Conservation (phyloP, 1,284 basidiomycete genomes). For the Inonotus hispidus region DNA sequence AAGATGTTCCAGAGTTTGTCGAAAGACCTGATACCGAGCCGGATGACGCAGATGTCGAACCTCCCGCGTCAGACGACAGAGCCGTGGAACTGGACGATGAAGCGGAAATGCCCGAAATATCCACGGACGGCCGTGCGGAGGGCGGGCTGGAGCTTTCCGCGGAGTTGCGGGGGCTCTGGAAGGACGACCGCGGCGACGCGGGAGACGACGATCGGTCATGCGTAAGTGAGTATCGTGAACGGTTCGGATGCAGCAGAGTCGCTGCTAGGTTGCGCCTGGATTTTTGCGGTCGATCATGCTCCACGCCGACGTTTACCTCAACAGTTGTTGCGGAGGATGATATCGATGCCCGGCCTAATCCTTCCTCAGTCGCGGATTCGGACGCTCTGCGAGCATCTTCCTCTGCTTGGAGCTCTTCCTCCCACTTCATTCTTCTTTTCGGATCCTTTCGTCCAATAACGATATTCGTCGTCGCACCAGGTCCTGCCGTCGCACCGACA, state of each 20-base stretch:
- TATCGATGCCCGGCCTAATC: background rate
- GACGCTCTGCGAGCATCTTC: conserved; percentile 21
- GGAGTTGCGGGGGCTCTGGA: conserved; percentile 32
- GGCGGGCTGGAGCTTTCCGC: background rate
- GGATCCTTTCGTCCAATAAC: conserved; percentile 17
- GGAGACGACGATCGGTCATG: conserved; percentile 16
- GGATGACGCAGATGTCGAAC: conserved; percentile 9
- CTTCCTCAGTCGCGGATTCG: conserved; percentile 12
- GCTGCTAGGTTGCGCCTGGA: conserved; percentile 25
- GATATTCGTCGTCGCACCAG: conserved; percentile 17
- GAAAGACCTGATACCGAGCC: background rate
- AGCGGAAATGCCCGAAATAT: background rate
- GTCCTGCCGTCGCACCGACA: conserved; percentile 21
- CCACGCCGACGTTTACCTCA: background rate
- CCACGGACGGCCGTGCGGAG: conserved; percentile 4
- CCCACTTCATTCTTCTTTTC: conserved; percentile 17
- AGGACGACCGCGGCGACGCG: conserved; percentile 31
- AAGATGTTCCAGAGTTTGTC: background rate
- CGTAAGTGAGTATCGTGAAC: conserved; percentile 2
- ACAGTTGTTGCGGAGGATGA: background rate
- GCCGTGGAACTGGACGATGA: background rate
- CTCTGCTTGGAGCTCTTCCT: conserved; percentile 17
- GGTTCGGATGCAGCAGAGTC: conserved; percentile 25
- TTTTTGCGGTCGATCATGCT: conserved; percentile 7
- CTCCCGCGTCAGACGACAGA: background rate